Conservation (phyloP, 2,329 filamentous ascomycete species). For the Botrytis cinerea region DNA sequence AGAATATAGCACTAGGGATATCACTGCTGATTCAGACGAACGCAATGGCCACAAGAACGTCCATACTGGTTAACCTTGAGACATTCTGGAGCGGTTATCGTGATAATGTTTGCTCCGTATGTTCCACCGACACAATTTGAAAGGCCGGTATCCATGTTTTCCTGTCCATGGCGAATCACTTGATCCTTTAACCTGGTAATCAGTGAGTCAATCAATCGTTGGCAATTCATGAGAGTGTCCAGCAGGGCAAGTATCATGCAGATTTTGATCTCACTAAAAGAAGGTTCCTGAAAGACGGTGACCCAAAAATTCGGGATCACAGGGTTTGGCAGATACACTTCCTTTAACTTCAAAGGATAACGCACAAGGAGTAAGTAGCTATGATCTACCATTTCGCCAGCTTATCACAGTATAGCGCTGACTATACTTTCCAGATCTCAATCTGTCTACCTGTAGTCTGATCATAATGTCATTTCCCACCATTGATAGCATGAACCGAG, state of each 20-base stretch:
- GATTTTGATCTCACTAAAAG: not conserved
- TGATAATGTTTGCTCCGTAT: not conserved
- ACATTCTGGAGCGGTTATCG: not conserved
- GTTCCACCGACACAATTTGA: too few species aligned
- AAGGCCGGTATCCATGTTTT: not conserved
- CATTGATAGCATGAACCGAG: not conserved
- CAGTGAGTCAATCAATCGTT: not conserved
- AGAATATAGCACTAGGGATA: not conserved
- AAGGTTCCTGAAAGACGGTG: not conserved
- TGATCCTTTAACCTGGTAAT: not conserved
- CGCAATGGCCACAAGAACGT: not conserved
- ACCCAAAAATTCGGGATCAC: not conserved
- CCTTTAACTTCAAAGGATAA: too few species aligned
- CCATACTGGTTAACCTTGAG: not conserved
- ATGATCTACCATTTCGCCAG: not conserved
- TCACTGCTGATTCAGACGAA: not conserved
- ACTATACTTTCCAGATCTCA: not conserved
- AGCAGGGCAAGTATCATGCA: not conserved
- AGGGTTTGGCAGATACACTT: not conserved
- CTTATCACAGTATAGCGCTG: slow-evolving; percentile 1
- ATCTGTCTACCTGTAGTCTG: not conserved
- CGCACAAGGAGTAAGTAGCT: not conserved
- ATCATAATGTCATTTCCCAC: not conserved
- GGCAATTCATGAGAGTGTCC: not conserved
- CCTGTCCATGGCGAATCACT: not conserved